Evolutionary conservation across 2,329 filamentous ascomycete species (phyloP).

Genomic region (Chaetomium olivaceum): DNA sequence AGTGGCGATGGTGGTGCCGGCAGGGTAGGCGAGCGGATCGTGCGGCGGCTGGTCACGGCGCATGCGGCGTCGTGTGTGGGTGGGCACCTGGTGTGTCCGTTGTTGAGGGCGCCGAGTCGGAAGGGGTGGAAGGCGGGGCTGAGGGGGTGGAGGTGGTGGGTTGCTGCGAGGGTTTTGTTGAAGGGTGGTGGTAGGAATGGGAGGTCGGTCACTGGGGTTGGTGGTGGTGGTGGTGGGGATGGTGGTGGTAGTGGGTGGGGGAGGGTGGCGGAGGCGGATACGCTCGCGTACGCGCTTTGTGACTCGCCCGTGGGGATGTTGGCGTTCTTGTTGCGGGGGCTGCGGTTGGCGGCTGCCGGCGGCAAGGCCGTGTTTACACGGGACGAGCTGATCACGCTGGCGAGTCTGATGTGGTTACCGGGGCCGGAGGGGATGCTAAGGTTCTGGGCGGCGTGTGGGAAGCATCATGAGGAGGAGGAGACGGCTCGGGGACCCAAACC

Average conservation of each 20-base stretch:
- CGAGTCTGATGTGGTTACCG: conserved; percentile 65
- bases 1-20: not conserved
- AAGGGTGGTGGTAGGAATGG: conserved; percentile 48
- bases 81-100: not conserved
- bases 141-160: conserved; percentile 58
- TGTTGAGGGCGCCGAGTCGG: not conserved
- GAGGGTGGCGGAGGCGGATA: conserved; percentile 50
- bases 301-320: conserved; percentile 62
- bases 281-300: conserved; percentile 60
- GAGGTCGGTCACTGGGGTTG: conserved; percentile 31
- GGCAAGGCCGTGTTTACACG: conserved; percentile 41
- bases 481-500: conserved; percentile 37
- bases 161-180: conserved; percentile 44
- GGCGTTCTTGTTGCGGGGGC: conserved; percentile 52
- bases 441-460: conserved; percentile 53
- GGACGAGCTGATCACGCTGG: conserved; percentile 60
- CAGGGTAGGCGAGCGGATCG: not conserved
- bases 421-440: conserved; percentile 62
- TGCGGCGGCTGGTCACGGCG: not conserved
- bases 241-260: not conserved
- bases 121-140: conserved; percentile 34
- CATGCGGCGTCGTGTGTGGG: not conserved
- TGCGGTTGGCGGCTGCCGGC: conserved; percentile 40
- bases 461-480: conserved; percentile 35
- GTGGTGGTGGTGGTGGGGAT: not conserved